Evolutionary conservation across 805 yeast species (phyloP), one percentile per base, ranked within the genome.

Genomic region (Grigorovia transvaalensis): DNA sequence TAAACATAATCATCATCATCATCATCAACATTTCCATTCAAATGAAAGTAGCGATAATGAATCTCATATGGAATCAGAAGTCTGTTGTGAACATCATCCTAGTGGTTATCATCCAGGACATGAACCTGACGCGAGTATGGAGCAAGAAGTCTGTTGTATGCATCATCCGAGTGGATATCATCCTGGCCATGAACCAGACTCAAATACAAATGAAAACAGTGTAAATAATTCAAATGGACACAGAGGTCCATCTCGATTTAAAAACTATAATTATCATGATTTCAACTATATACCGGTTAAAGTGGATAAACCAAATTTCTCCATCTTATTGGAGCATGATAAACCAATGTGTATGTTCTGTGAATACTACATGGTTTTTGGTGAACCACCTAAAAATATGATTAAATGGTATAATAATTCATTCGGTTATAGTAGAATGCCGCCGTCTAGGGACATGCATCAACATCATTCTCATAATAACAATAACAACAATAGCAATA

Each of bases 311-410:
- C 66, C 68, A 3, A 59, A 62, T 46, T 62, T 62, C 46, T 58
- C 64, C 12, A 56, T 57, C 2, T 47, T 64, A 20, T 51, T 61
- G 43, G 57, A 54, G 40, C 56, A 57, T 11, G 55, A 57, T 30
- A 51, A 55, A 12, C 64, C 64, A 8, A 50, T 72, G 54, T 78
- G 82, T 58, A 63, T 76, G 54, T 71, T 78, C 50, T 78, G 82
- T 61, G 80, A 77, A 56, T 78, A 77, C 59, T 78, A 76, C 58
- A 69, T 72, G 49, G 71, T 77, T 1, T 78, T 71, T 60, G 81
- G 82, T 1, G 64, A 63, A 46, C 74, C 76, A 48, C 82, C 82
- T 0, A 62, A 64, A 23, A 76, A 76, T 58, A 71, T 75, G 72
- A 74, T 77, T 53, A 74, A 72, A 58, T 74, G 79, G 76, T 74